Conservation (phyloP, 192 early-diverging fungal genomes). For the Kickxella alabastrina region DNA sequence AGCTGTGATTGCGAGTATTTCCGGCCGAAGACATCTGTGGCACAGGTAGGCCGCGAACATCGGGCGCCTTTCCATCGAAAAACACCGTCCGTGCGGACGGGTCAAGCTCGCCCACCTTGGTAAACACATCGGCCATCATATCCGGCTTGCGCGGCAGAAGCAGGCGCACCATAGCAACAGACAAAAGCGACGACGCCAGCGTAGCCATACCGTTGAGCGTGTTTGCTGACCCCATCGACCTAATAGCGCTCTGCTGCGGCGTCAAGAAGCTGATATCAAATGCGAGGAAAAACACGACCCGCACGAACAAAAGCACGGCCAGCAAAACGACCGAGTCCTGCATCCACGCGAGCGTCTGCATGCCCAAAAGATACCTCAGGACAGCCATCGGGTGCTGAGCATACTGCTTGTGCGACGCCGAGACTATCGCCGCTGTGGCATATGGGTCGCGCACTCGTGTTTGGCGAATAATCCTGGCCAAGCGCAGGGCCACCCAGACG, state of each 20-base stretch:
- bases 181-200: slow-evolving; percentile 26
- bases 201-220: slow-evolving; percentile 31
- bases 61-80: slow-evolving; percentile 21
- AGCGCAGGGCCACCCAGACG: slow-evolving; percentile 12
- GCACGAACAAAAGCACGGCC: slow-evolving; percentile 20
- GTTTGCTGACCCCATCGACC: slow-evolving; percentile 23
- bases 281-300: slow-evolving; percentile 22
- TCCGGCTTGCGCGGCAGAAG: slow-evolving; percentile 22
- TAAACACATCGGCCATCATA: slow-evolving; percentile 16
- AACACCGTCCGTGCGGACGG: slow-evolving; percentile 18
- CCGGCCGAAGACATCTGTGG: slow-evolving; percentile 11
- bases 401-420: slow-evolving; percentile 15
- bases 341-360: slow-evolving; percentile 36
- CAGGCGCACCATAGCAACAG: slow-evolving; percentile 14
- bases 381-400: slow-evolving; percentile 19
- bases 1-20: slow-evolving; percentile 20
- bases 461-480: slow-evolving; percentile 14
- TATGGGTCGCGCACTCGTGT: slow-evolving; percentile 17
- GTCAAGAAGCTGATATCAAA: slow-evolving; percentile 48
- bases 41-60: slow-evolving; percentile 7
- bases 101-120: slow-evolving; percentile 17
- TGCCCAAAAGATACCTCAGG: slow-evolving; percentile 17
- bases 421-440: slow-evolving; percentile 23
- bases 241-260: slow-evolving; percentile 6
- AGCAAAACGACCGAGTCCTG: slow-evolving; percentile 12